phyloP scores from a whole-genome alignment of 2,329 filamentous ascomycete genomes.

The Mycosphaerella arachidis region DNA sequence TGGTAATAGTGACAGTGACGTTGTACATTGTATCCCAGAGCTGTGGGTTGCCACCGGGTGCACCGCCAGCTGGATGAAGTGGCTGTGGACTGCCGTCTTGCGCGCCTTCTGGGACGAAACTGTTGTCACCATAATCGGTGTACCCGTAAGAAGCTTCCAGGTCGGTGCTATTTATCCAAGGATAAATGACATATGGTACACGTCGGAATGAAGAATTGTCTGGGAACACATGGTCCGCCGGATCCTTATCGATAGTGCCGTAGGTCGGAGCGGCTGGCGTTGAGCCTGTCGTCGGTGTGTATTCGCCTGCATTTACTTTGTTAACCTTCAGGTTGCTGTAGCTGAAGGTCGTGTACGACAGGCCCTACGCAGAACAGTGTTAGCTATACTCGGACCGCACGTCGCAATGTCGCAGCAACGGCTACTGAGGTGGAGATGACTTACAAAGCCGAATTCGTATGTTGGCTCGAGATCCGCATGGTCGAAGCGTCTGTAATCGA shows the following conservation, averaged over 20 bases:
- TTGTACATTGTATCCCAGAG: slow-evolving; percentile 60
- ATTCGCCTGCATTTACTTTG: slow-evolving; percentile 46
- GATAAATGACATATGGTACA: slow-evolving; percentile 61
- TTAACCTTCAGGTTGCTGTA: slow-evolving; percentile 62
- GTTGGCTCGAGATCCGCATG: slow-evolving; percentile 59
- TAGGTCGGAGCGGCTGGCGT: slow-evolving; percentile 61
- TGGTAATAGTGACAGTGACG: slow-evolving; percentile 56
- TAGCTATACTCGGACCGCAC: too few relatives aligned
- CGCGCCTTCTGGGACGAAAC: slow-evolving; percentile 54
- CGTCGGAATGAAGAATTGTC: slow-evolving; percentile 44
- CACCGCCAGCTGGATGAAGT: slow-evolving; percentile 63
- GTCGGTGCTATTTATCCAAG: slow-evolving; percentile 62
- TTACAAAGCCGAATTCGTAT: slow-evolving; percentile 44
- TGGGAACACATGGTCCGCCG: slow-evolving; percentile 66
- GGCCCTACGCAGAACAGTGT: slow-evolving; percentile 13
- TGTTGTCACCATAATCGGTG: slow-evolving; percentile 57
- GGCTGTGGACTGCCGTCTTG: slow-evolving; percentile 43
- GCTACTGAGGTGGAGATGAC: too few relatives aligned
- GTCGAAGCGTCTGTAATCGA: slow-evolving; percentile 77
- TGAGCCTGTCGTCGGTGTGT: slow-evolving; percentile 57
- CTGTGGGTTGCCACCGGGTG: slow-evolving; percentile 49
- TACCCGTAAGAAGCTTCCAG: slow-evolving; percentile 55
- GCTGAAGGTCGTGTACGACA: slow-evolving; percentile 74
- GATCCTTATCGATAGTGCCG: slow-evolving; percentile 59
- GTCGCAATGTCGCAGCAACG: too few relatives aligned